Conservation (phyloP, 2,329 filamentous ascomycete genomes). For the Celoporthe dispersa region DNA sequence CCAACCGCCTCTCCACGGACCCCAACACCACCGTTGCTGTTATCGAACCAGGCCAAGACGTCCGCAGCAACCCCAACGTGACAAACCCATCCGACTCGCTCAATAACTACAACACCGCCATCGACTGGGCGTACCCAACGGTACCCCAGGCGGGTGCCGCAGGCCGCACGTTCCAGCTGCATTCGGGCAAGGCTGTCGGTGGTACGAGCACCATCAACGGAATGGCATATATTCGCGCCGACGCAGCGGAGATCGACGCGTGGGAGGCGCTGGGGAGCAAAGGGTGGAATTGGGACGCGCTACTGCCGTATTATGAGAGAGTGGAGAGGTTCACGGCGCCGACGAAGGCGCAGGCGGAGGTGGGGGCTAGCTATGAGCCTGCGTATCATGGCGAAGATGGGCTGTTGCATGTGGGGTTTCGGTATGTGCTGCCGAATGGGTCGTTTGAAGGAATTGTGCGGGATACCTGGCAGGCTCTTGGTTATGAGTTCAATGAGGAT, state of each 20-base stretch:
- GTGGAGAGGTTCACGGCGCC: conserved; percentile 44
- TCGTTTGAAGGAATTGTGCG: conserved; percentile 37
- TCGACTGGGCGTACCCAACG: conserved; percentile 31
- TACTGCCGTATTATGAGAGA: conserved; percentile 53
- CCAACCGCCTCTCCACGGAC: conserved; percentile 43
- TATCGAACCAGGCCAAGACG: conserved; percentile 39
- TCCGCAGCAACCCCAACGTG: conserved; percentile 31
- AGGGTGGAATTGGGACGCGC: conserved; percentile 50
- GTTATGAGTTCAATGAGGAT: conserved; percentile 42
- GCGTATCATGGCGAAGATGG: conserved; percentile 43
- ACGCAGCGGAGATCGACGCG: conserved; percentile 46
- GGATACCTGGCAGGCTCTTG: conserved; percentile 41
- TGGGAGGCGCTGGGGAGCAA: conserved; percentile 49
- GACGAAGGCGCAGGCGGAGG: conserved; percentile 38
- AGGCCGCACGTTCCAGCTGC: conserved; percentile 15
- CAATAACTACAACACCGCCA: conserved; percentile 19
- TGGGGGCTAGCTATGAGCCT: conserved; percentile 42
- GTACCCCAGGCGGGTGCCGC: conserved; percentile 16
- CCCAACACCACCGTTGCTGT: conserved; percentile 42
- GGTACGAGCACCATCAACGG: conserved; percentile 42
- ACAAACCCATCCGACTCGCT: conserved; percentile 22
- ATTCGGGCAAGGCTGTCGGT: conserved; percentile 36
- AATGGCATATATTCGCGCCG: conserved; percentile 48
- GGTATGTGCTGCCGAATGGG: conserved; percentile 40
- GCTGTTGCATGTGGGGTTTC: conserved; percentile 43